These are phyloP conservation scores for Wallemia mellicola DNA, from an alignment of 1,284 basidiomycete species.

Conservation along the genomic window DNA sequence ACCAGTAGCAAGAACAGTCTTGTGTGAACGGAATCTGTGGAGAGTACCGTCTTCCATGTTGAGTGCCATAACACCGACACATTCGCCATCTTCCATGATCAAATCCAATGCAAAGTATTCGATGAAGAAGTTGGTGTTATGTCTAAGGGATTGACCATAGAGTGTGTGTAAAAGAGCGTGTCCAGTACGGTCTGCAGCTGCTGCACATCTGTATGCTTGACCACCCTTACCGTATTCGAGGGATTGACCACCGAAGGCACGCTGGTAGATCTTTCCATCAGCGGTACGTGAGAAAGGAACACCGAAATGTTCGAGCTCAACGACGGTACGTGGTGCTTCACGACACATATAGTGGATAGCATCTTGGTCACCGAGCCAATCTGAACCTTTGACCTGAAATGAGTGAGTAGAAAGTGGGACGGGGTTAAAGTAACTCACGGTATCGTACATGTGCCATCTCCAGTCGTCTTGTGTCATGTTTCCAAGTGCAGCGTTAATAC, in stretches of 20 bases:
- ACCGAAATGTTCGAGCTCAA: constrained; percentile 96
- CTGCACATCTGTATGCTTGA: constrained; percentile 95
- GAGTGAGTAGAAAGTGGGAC: constrained; percentile 4
- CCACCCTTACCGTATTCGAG: constrained; percentile 93
- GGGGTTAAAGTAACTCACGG: constrained; percentile 23
- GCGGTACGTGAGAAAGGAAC: constrained; percentile 96
- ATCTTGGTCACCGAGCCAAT: constrained; percentile 99
- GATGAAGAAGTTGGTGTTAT: constrained; percentile 99
- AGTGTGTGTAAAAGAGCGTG: constrained; percentile 96
- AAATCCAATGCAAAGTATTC: constrained; percentile 97
- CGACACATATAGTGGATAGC: constrained; percentile 98
- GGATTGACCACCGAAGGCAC: constrained; percentile 96
- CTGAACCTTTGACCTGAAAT: constrained; percentile 73
- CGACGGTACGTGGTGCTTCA: constrained; percentile 74
- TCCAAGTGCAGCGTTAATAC: constrained; percentile 94
- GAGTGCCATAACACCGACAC: constrained; percentile 92
- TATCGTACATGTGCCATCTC: constrained; percentile 99
- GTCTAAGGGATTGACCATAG: constrained; percentile 91
- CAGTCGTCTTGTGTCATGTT: constrained; percentile 99
- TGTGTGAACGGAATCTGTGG: constrained; percentile 92
- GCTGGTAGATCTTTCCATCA: constrained; percentile 98
- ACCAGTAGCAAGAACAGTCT: constrained; percentile 92
- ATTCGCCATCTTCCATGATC: constrained; percentile 96
- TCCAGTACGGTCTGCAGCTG: constrained; percentile 93
- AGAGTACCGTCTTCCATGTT: constrained; percentile 99